These are phyloP conservation scores for Alnus rubra DNA, from an alignment of 306 rosid species.

Conservation along the genomic window DNA sequence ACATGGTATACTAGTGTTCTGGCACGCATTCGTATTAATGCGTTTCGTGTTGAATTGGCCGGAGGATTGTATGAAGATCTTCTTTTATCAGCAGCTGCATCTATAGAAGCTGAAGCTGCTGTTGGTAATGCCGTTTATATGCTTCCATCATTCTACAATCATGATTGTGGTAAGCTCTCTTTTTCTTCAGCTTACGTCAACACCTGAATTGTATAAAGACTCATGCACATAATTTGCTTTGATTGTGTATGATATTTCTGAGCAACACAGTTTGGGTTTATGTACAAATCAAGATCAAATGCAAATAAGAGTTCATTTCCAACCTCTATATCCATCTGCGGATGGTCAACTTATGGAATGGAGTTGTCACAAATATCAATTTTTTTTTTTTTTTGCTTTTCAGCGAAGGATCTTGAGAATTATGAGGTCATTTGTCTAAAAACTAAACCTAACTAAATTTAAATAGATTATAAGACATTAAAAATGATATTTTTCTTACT, in stretches of 20 bases:
- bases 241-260: background rate
- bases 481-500: too few species aligned
- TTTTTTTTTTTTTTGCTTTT: background rate
- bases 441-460: background rate
- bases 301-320: background rate
- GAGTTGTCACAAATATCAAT: background rate
- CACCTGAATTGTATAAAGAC: background rate
- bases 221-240: background rate
- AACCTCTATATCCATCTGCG: background rate
- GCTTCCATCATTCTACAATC: slow-evolving; percentile 92
- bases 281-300: background rate
- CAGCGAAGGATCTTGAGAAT: background rate
- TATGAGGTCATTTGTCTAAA: background rate
- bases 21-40: slow-evolving; percentile 84
- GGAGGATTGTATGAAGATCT: slow-evolving; percentile 74
- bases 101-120: slow-evolving; percentile 77
- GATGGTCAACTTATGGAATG: background rate
- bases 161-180: slow-evolving; percentile 70
- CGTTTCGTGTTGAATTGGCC: slow-evolving; percentile 76
- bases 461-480: background rate
- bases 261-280: background rate
- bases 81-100: slow-evolving; percentile 65
- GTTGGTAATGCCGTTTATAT: slow-evolving; percentile 86
- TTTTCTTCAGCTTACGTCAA: slow-evolving; percentile 15
- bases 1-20: slow-evolving; percentile 73